Conservation (phyloP, 352 stramenopile genomes). For the Phytophthora idaei region DNA sequence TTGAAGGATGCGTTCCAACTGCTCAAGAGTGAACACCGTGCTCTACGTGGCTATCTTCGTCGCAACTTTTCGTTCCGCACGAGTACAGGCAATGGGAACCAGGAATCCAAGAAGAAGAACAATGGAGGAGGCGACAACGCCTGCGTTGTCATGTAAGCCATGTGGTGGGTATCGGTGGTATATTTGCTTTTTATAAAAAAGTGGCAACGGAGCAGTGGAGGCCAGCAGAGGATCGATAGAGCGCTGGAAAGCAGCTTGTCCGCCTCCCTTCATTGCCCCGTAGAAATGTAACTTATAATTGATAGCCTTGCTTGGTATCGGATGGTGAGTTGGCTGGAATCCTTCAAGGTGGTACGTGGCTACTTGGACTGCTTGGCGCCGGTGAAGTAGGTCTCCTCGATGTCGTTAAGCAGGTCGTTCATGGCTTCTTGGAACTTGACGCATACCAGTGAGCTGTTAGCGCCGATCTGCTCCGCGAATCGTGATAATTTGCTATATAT, state of each 20-base stretch:
- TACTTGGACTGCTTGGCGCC: constrained; percentile 61
- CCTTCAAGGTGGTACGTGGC: not conserved
- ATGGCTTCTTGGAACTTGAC: constrained; percentile 76
- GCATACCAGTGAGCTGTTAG: constrained; percentile 56
- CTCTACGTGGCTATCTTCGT: constrained; percentile 77
- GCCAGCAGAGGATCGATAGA: constrained; percentile 9
- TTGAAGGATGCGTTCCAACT: constrained; percentile 60
- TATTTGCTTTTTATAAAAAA: constrained; percentile 37
- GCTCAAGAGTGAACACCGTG: constrained; percentile 76
- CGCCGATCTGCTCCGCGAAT: constrained; percentile 79
- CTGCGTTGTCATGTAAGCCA: constrained; percentile 66
- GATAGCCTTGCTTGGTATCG: constrained; percentile 17
- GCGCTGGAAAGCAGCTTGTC: constrained; percentile 17
- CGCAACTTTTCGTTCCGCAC: constrained; percentile 85
- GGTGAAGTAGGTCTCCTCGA: constrained; percentile 67
- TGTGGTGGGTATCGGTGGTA: constrained; percentile 2
- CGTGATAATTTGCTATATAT: constrained; percentile 72
- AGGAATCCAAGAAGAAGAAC: constrained; percentile 46
- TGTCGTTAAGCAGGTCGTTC: constrained; percentile 75
- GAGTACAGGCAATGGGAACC: constrained; percentile 32
- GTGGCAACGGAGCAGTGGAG: constrained; percentile 13
- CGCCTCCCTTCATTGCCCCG: constrained; percentile 14
- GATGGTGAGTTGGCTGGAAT: not conserved
- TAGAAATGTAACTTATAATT: constrained; percentile 45
- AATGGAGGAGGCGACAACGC: constrained; percentile 54